A percentile compares a stretch with the other conserved stretches of the same genome.
Conservation (phyloP, 164 flowering plant species). For the Annona squamosa region DNA sequence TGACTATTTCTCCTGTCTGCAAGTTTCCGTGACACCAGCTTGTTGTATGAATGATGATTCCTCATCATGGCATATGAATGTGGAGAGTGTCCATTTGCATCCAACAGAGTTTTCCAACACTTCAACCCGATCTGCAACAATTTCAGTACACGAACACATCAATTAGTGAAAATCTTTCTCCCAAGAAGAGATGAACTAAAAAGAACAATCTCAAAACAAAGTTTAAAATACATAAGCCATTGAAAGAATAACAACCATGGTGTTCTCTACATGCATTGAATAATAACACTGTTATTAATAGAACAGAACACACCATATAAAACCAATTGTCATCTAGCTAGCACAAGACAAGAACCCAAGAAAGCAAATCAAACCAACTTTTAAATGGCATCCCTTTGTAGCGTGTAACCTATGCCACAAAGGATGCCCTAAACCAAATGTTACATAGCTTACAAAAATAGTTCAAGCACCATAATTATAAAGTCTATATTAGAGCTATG, state of each 20-base stretch:
- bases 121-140: constrained; percentile 53
- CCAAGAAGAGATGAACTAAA: background rate
- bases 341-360: too few species aligned
- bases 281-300: too few species aligned
- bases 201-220: background rate
- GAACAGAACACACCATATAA: too few species aligned
- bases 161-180: background rate
- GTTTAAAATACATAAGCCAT: background rate
- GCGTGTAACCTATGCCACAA: too few species aligned
- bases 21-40: constrained; percentile 56
- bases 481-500: too few species aligned
- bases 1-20: constrained; percentile 52
- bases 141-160: background rate
- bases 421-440: too few species aligned
- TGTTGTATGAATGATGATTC: constrained; percentile 58
- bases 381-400: too few species aligned
- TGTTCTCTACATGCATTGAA: background rate
- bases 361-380: too few species aligned
- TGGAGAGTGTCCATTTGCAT: constrained; percentile 67
- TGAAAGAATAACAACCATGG: background rate
- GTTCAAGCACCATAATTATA: too few species aligned
- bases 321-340: too few species aligned
- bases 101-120: constrained; percentile 58
- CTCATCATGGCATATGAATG: constrained; percentile 57
- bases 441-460: too few species aligned